Evolutionary conservation across 2,329 filamentous ascomycete genomes (phyloP).

Genomic region (Purpureocillium takamizusanense): DNA sequence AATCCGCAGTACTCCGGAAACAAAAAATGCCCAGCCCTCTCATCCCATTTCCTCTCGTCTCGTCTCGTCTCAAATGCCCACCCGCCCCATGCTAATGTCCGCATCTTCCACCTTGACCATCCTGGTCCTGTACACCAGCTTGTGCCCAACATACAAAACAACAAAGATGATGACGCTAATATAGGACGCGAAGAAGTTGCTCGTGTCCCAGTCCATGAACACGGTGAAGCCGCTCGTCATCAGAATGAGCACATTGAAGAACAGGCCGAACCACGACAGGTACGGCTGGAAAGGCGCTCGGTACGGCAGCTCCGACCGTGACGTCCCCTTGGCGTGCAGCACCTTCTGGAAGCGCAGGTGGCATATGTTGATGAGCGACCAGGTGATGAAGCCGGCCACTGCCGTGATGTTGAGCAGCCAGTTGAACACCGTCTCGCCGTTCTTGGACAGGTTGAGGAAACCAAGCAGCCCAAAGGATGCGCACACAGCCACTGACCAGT

Average conservation of each 20-base stretch:
- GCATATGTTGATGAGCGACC: slow-evolving; percentile 56
- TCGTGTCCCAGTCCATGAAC: slow-evolving; percentile 54
- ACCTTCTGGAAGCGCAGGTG: slow-evolving; percentile 59
- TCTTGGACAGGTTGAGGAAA: slow-evolving; percentile 56
- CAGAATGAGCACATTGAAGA: slow-evolving; percentile 55
- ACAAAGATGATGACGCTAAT: slow-evolving; percentile 56
- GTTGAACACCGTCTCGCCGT: slow-evolving; percentile 54
- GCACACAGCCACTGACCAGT: slow-evolving; percentile 44
- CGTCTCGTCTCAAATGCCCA: neutral
- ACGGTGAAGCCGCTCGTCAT: slow-evolving; percentile 61
- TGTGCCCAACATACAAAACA: slow-evolving; percentile 52
- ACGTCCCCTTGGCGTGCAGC: slow-evolving; percentile 45
- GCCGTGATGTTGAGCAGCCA: slow-evolving; percentile 66
- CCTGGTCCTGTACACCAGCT: slow-evolving; percentile 34
- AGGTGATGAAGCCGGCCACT: slow-evolving; percentile 61
- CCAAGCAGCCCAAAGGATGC: slow-evolving; percentile 53
- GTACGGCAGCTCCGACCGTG: slow-evolving; percentile 50
- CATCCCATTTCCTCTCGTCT: neutral
- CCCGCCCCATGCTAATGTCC: slow-evolving; percentile 17
- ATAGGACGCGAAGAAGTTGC: slow-evolving; percentile 56
- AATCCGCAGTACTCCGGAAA: neutral
- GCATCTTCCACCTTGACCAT: slow-evolving; percentile 25
- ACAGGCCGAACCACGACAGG: slow-evolving; percentile 55
- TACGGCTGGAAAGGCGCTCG: slow-evolving; percentile 53
- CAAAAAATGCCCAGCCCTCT: neutral